A percentile compares a stretch with the other conserved stretches of the same genome.
phyloP scores from a whole-genome alignment of 2,329 filamentous ascomycete genomes.

The Mollisia scopiformis region DNA sequence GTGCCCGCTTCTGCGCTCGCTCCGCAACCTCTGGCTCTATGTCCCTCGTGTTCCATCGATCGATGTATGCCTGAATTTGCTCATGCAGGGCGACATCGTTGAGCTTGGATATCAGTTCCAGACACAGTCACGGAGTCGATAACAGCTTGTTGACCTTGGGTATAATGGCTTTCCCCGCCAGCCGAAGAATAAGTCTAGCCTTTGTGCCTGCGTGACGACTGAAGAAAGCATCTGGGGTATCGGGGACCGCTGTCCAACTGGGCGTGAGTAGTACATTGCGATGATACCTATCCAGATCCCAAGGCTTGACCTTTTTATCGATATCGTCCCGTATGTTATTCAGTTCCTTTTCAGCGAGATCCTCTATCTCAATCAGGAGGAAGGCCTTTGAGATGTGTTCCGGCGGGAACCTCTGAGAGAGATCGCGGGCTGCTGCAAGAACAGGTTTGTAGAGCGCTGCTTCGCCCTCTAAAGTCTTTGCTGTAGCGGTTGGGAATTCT shows the following conservation, averaged over 20 bases:
- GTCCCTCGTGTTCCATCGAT: not conserved
- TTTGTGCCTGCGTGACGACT: slow-evolving; percentile 11
- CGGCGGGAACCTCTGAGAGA: not conserved
- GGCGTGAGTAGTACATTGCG: not conserved
- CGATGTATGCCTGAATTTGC: slow-evolving; percentile 4
- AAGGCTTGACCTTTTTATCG: not conserved
- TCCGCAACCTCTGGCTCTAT: not conserved
- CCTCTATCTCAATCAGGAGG: slow-evolving; percentile 12
- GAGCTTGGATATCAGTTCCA: slow-evolving; percentile 1
- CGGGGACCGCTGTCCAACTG: slow-evolving; percentile 4
- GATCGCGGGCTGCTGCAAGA: not conserved
- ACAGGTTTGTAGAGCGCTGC: not conserved
- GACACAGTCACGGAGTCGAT: not conserved
- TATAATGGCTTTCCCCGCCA: not conserved
- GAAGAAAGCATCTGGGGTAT: slow-evolving; percentile 16
- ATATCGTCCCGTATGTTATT: slow-evolving; percentile 3
- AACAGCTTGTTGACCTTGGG: slow-evolving; percentile 1
- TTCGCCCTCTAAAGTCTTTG: not conserved
- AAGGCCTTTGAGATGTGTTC: slow-evolving; percentile 3
- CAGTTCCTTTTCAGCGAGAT: slow-evolving; percentile 5
- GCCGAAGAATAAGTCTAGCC: slow-evolving; percentile 13
- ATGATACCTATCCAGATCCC: slow-evolving; percentile 5
- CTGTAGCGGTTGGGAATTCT: not conserved
- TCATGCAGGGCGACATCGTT: not conserved
- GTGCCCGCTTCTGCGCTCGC: no score